Evolutionary conservation across 1,284 basidiomycete genomes (phyloP).

Genomic region (Moniliophthora roreri): DNA sequence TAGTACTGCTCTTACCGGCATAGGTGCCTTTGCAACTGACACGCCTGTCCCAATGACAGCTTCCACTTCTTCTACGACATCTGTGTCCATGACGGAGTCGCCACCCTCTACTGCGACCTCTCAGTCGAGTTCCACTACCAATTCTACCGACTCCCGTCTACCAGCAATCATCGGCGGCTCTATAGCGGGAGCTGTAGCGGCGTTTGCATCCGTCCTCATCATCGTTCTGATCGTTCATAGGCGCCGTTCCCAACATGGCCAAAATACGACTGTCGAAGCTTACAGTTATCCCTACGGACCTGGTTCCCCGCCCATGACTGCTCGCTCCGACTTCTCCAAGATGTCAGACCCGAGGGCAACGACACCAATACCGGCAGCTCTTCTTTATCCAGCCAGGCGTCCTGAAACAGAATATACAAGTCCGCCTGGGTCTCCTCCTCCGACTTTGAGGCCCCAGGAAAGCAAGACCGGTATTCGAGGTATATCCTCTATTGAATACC

Average conservation of each 20-base stretch:
- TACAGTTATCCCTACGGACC: not conserved
- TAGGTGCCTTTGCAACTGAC: too few species aligned
- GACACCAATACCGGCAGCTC: not conserved
- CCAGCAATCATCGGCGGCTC: constrained; percentile 1
- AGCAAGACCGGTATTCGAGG: too few species aligned
- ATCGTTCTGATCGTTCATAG: not conserved
- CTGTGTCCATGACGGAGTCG: not conserved
- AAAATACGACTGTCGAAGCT: not conserved
- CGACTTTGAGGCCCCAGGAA: too few species aligned
- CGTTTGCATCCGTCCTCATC: not conserved
- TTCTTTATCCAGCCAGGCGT: too few species aligned
- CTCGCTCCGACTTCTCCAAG: not conserved
- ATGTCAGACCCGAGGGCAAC: too few species aligned
- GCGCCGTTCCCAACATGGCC: not conserved
- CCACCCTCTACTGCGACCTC: not conserved
- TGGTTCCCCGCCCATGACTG: not conserved
- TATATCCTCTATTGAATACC: too few species aligned
- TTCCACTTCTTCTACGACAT: not conserved
- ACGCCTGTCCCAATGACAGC: too few species aligned
- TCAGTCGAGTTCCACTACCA: not conserved
- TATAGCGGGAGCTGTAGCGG: not conserved
- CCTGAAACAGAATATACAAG: too few species aligned
- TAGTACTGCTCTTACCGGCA: too few species aligned
- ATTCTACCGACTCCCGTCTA: not conserved
- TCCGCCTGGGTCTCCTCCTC: too few species aligned